Evolutionary conservation across 2,329 filamentous ascomycete species (phyloP), one percentile per base, ranked within the genome.

Genomic region (Fusarium beomiforme): DNA sequence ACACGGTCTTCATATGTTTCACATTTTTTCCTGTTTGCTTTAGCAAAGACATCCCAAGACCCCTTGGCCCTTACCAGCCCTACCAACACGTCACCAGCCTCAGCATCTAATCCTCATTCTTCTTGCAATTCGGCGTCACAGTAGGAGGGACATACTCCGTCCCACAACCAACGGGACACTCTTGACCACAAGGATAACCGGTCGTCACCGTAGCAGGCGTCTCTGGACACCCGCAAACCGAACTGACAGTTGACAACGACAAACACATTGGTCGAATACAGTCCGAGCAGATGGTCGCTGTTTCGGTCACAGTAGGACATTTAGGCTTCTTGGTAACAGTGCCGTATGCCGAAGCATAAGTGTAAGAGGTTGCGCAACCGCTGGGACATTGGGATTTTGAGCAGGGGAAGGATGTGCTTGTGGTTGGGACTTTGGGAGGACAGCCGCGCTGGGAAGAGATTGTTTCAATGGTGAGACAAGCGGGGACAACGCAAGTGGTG

Each of bases 271-370:
- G 78, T 24, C 76, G 64, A 2, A 76, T 47, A 64, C 81, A 83
- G 2, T 78, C 81, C 16, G 77, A 75, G 72, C 81, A 83, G n/a
- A 76, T 60, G 12, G 76, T 75, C 6, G 65, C 43, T 10, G 77
- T 79, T 11, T 73, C 56, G 2, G 79, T 81, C 8, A 81, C 77
- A 13, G 80, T 81, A 23, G 81, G 81, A n/a, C 81, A 82, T 3
- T 43, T 44, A 6, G 68, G 50, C 19, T 60, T 55, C 19, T 50
- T 59, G 6, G 66, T 64, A 4, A 59, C 49, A 9, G 68, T 66
- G 14, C 67, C 63, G 34, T 68, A 74, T 8, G 58, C 46, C 19
- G 74, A 74, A 24, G 61, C 58, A 53, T 64, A 72, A 29, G 74
- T 50, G 51, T 78, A 78, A 9, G 66, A 64, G 8, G 77, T 78